Percentiles rank a stretch among this genome's conserved stretches.
These are phyloP conservation scores for Deakozyma indianensis DNA, from an alignment of 805 yeast species.

Conservation along the genomic window DNA sequence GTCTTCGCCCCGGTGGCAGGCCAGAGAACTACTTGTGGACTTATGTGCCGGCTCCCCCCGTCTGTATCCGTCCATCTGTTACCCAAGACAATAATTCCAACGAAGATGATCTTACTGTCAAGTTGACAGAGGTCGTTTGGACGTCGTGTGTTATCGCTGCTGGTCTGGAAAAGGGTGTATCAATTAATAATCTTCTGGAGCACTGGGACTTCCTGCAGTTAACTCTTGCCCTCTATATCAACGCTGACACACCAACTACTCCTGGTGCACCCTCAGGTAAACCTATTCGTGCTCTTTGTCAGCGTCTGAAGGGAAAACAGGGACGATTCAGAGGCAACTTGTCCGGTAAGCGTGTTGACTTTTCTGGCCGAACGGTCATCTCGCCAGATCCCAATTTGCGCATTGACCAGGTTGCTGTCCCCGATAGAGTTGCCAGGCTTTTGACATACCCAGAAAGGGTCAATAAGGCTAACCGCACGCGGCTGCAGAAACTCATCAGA, in stretches of 20 bases:
- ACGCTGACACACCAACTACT: conserved; percentile 77
- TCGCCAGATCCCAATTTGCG: conserved; percentile 95
- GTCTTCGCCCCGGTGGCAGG: conserved; percentile 81
- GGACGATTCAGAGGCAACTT: conserved; percentile 97
- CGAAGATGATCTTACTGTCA: conserved; percentile 95
- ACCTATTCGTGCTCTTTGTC: conserved; percentile 92
- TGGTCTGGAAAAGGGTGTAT: conserved; percentile 88
- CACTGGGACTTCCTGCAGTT: conserved; percentile 97
- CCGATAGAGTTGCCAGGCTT: conserved; percentile 90
- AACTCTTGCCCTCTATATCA: conserved; percentile 93
- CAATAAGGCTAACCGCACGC: conserved; percentile 70
- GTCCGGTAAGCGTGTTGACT: conserved; percentile 97
- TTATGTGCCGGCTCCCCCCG: conserved; percentile 97
- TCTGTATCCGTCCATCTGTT: conserved; percentile 95
- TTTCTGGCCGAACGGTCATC: conserved; percentile 94
- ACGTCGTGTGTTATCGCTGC: conserved; percentile 88
- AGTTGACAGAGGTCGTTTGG: conserved; percentile 93
- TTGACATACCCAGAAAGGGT: conserved; percentile 93
- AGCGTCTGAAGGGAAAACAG: conserved; percentile 93
- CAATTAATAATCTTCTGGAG: conserved; percentile 88
- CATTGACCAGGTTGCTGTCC: conserved; percentile 97
- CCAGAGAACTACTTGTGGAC: conserved; percentile 97
- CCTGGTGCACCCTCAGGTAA: conserved; percentile 33
- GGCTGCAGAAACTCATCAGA: conserved; percentile 55
- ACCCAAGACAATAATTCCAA: conserved; percentile 86